phyloP scores from a whole-genome alignment of 2,329 filamentous ascomycete species.

The Fusarium marasasianum region DNA sequence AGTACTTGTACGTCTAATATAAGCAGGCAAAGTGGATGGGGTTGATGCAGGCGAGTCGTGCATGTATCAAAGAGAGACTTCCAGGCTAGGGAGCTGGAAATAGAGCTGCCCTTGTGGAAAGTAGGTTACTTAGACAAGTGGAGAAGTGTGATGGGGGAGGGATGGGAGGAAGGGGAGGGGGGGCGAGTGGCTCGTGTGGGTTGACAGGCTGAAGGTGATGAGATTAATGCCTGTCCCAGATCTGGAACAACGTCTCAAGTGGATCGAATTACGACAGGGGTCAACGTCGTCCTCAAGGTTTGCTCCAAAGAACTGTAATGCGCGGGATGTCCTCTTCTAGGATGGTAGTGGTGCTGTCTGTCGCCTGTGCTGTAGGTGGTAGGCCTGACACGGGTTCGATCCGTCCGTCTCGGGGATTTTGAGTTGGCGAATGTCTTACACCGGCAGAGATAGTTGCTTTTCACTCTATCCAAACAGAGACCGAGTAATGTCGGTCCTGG shows the following conservation, averaged over 20 bases:
- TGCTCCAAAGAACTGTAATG: slow-evolving; percentile 20
- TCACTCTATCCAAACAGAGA: slow-evolving; percentile 8
- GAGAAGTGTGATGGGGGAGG: slow-evolving; percentile 34
- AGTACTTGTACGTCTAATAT: slow-evolving; percentile 44
- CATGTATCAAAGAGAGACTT: slow-evolving; percentile 44
- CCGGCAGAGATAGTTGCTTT: slow-evolving; percentile 20
- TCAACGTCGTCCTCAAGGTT: slow-evolving; percentile 15
- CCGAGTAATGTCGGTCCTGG: slow-evolving; percentile 21
- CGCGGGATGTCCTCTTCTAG: not conserved
- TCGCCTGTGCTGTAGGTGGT: not conserved
- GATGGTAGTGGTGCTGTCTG: not conserved
- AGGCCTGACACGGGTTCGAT: slow-evolving; percentile 18
- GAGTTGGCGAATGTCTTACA: slow-evolving; percentile 42
- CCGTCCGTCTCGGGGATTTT: slow-evolving; percentile 37
- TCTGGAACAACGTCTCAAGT: slow-evolving; percentile 42
- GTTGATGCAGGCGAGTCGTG: slow-evolving; percentile 44
- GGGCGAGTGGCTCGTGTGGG: slow-evolving; percentile 31
- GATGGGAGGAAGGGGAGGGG: not conserved
- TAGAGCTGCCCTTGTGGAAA: slow-evolving; percentile 37
- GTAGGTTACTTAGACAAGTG: slow-evolving; percentile 38
- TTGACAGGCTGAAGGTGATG: slow-evolving; percentile 31
- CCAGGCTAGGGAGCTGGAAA: slow-evolving; percentile 42
- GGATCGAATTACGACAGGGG: slow-evolving; percentile 37
- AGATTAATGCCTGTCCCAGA: slow-evolving; percentile 39
- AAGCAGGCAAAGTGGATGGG: slow-evolving; percentile 41